Evolutionary conservation across 805 yeast genomes (phyloP), one percentile per base, ranked within the genome.

Genomic region (Yamadazyma phyllophila): DNA sequence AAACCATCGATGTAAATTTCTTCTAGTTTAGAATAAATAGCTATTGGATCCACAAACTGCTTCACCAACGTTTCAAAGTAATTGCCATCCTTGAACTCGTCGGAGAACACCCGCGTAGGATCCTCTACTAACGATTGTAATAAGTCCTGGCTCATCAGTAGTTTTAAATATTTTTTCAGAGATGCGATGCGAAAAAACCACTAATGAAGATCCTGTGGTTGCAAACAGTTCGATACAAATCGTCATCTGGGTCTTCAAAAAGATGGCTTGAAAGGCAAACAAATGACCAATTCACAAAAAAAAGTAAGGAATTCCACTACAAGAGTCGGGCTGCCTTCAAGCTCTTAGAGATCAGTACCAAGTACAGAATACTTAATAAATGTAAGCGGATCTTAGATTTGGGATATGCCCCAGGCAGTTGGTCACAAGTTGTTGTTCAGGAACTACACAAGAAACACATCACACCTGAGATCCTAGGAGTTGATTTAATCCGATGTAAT

Each of bases 381-480:
- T 73, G 80, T 0, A 73, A 67, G 52, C 77, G 81, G 36, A 85
- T 94, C 0, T 80, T 94, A 4, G 99, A 94, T 67, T 67, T 94
- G 38, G 96, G 97, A 0, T 90, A 82, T 62, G 96, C 96, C 0
- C 97, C 97, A 0, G 97, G 97, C 0, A 90, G 96, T 2, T 89
- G 97, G 97, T 80, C 92, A 7, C 96, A 89, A 60, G 91, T 88
- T 1, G 91, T 92, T 0, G 66, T 77, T 7, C 78, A 78, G 43
- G 62, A 77, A 45, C 43, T 53, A 36, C 42, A 38, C 2, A 36
- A 62, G 14, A 43, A 27, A 11, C 29, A 26, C 9, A 32, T 39
- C 1, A 59, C 66, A 1, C 84, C 89, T 0, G 67, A 73, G 15
- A 80, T 89, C 3, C 59, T 89, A 10, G 97, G 97, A 4, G 87